Percentiles rank a stretch among this genome's conserved stretches.
phyloP scores from a whole-genome alignment of 805 yeast species.

The Starmerella apis region DNA sequence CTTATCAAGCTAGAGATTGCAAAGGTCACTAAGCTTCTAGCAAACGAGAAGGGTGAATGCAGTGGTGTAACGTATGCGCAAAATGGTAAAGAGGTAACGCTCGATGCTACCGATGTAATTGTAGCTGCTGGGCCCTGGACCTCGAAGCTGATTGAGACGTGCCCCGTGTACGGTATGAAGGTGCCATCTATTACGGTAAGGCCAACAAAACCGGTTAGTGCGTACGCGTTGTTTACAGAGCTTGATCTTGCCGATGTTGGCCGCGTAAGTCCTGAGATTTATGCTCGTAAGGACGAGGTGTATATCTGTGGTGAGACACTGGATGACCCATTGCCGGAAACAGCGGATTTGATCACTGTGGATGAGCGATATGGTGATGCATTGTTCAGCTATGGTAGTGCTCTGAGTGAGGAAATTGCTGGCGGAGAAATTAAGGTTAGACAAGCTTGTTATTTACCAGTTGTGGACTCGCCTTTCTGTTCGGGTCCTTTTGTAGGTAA shows the following conservation, averaged over 20 bases:
- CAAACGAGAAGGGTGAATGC: constrained; percentile 56
- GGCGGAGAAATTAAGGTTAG: constrained; percentile 66
- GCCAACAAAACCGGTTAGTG: constrained; percentile 73
- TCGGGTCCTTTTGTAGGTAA: constrained; percentile 93
- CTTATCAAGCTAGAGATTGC: constrained; percentile 79
- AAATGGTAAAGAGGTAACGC: constrained; percentile 20
- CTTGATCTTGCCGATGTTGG: constrained; percentile 50
- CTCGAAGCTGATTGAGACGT: constrained; percentile 73
- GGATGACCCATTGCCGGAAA: constrained; percentile 79
- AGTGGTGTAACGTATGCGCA: constrained; percentile 58
- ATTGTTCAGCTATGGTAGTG: constrained; percentile 68
- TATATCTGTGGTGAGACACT: constrained; percentile 97
- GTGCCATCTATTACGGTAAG: constrained; percentile 91
- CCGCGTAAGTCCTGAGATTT: constrained; percentile 84
- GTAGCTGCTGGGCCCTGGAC: constrained; percentile 97
- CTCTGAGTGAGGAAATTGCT: constrained; percentile 55
- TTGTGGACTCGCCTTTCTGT: constrained; percentile 80
- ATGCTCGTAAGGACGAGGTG: constrained; percentile 90
- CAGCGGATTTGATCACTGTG: constrained; percentile 87
- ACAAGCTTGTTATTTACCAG: constrained; percentile 95
- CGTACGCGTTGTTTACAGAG: constrained; percentile 91
- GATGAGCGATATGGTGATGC: constrained; percentile 81
- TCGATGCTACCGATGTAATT: constrained; percentile 67
- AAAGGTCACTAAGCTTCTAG: constrained; percentile 59
- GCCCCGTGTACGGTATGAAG: constrained; percentile 87